Evolutionary conservation across 805 yeast species (phyloP), one percentile per base, ranked within the genome.

Genomic region (Lipomyces sp.): DNA sequence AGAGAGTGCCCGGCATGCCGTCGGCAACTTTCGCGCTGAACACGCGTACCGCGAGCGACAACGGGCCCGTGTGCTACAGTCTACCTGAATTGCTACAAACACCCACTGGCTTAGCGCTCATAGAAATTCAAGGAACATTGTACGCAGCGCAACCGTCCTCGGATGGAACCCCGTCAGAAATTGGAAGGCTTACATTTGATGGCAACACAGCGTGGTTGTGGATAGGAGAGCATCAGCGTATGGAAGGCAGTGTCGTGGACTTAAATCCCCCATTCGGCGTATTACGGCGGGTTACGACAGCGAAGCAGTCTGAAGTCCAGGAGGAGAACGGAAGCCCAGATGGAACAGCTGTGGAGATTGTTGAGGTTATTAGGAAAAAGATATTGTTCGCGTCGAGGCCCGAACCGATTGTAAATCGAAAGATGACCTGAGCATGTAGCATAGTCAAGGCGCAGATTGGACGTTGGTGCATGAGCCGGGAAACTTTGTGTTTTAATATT

Each of bases 51-150:
- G 65, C 48, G 53, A 59, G 39, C 37, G 33, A 10, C 45, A 48
- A n/a, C 24, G 24, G 24, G 51, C 4, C 56, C 34, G 34, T 53
- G 50, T 30, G 33, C 53, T 7, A 30, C 35, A 11, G 35, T 29
- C 57, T 64, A 18, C 67, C 64, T 13, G 39, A 64, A 18, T 39
- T 71, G 15, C 59, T 70, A 11, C 63, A 71, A 37, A 71, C 73
- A 2, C 69, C 71, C 8, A 30, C 61, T 4, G 74, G 74, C n/a
- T 56, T 67, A 32, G 73, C 71, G 10, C 63, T 71, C 53, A 11
- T 71, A 35, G 72, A 71, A 54, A 59, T 71, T 13, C 74, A 71
- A 35, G 74, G 74, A 29, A 67, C 68, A 3, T 11, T 71, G 13
- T 69, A 69, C 45, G 29, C 18, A n/a, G 24, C 13, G 15, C 24